These are phyloP conservation scores for Alternaria metachromatica DNA, from an alignment of 2,329 filamentous ascomycete genomes.

Conservation along the genomic window DNA sequence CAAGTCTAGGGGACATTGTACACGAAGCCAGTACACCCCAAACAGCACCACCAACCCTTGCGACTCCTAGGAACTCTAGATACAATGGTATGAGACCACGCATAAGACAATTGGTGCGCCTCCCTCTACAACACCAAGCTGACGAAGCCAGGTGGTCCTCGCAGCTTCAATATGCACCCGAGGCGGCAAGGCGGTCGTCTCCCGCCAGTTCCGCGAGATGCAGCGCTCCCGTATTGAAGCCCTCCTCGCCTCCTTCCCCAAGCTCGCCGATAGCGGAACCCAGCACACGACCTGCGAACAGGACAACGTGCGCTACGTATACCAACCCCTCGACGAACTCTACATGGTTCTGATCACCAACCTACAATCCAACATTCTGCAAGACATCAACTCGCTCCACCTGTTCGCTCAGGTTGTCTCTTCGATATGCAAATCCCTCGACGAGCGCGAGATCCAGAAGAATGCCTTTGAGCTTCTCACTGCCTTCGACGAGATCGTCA, in stretches of 20 bases:
- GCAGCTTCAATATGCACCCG: conserved; percentile 98
- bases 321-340: conserved; percentile 97
- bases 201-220: conserved; percentile 97
- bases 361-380: conserved; percentile 97
- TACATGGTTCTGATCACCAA: conserved; percentile 99
- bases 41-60: background rate
- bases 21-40: background rate
- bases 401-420: conserved; percentile 97
- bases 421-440: conserved; percentile 93
- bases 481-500: conserved; percentile 97
- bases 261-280: conserved; percentile 92
- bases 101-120: background rate
- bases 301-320: conserved; percentile 99
- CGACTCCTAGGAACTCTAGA: conserved; percentile 10
- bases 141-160: conserved; percentile 79
- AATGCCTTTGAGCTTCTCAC: conserved; percentile 96
- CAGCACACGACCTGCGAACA: conserved; percentile 99
- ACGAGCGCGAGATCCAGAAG: conserved; percentile 92
- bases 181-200: conserved; percentile 97
- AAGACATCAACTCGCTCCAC: conserved; percentile 98
- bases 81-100: conserved; percentile 38
- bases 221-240: conserved; percentile 95
- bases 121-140: conserved; percentile 21
- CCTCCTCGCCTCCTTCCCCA: conserved; percentile 94
- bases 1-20: conserved; percentile 1